These are phyloP conservation scores for Macadamia tetraphylla DNA, from an alignment of 164 flowering plant genomes.

Conservation along the genomic window DNA sequence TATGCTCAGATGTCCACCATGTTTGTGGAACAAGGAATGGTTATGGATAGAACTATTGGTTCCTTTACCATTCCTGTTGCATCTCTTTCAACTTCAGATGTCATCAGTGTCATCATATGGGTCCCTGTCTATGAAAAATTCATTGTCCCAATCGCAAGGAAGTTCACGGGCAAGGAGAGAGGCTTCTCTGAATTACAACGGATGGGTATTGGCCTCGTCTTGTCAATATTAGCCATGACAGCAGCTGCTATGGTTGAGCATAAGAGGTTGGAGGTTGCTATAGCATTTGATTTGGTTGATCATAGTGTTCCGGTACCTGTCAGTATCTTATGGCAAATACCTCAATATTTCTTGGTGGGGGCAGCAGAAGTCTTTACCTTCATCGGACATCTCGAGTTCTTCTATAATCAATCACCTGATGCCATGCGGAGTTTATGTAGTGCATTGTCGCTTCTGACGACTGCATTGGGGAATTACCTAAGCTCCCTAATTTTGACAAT, in stretches of 20 bases:
- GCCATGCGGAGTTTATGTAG: slow-evolving; percentile 74
- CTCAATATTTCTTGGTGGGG: slow-evolving; percentile 74
- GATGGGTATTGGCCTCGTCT: slow-evolving; percentile 81
- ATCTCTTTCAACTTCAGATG: slow-evolving; percentile 69
- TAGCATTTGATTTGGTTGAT: slow-evolving; percentile 38
- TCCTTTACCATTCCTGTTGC: slow-evolving; percentile 86
- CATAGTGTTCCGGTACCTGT: slow-evolving; percentile 45
- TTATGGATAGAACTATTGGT: slow-evolving; percentile 69
- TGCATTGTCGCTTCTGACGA: slow-evolving; percentile 56
- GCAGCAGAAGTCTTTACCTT: slow-evolving; percentile 60
- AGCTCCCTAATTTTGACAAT: slow-evolving; percentile 56
- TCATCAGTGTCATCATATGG: slow-evolving; percentile 73
- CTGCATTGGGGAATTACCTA: slow-evolving; percentile 56
- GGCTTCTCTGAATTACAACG: slow-evolving; percentile 83
- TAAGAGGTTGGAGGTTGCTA: slow-evolving; percentile 47
- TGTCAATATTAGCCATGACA: slow-evolving; percentile 64
- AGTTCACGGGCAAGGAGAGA: slow-evolving; percentile 63
- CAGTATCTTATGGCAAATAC: slow-evolving; percentile 69
- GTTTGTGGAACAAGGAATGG: slow-evolving; percentile 81
- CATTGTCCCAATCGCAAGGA: slow-evolving; percentile 69
- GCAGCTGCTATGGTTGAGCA: slow-evolving; percentile 81
- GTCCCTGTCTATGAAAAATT: slow-evolving; percentile 74
- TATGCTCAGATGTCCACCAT: slow-evolving; percentile 86
- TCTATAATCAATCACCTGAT: slow-evolving; percentile 78
- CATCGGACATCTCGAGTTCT: slow-evolving; percentile 74